Evolutionary conservation across 257 asterid species (phyloP).

Genomic region (Solanum bulbocastanum): DNA sequence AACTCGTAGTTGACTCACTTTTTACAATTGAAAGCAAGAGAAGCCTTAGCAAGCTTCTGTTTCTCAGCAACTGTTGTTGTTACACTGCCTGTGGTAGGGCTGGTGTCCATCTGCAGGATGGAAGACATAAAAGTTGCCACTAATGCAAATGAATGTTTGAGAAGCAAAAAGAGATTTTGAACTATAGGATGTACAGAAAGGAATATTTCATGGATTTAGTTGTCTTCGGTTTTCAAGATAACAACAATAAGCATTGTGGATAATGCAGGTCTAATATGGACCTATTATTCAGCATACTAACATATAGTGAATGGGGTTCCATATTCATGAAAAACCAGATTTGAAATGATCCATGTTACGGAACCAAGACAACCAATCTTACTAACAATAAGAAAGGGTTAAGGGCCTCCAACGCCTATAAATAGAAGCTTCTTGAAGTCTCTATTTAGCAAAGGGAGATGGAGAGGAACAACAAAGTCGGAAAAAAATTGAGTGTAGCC

Average conservation of each 20-base stretch:
- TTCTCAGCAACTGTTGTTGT: slow-evolving; percentile 74
- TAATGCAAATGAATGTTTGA: not conserved
- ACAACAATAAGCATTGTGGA: not conserved
- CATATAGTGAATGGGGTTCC: not conserved
- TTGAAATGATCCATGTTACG: not conserved
- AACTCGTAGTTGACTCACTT: slow-evolving; percentile 34
- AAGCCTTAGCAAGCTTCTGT: slow-evolving; percentile 72
- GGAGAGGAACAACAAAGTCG: not conserved
- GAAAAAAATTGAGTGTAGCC: not conserved
- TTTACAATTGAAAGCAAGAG: slow-evolving; percentile 84
- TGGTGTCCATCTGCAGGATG: slow-evolving; percentile 67
- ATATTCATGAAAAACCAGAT: too few species aligned
- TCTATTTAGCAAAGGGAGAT: not conserved
- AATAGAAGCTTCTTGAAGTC: not conserved
- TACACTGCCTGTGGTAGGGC: slow-evolving; percentile 96
- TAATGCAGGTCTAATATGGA: not conserved
- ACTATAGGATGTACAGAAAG: not conserved
- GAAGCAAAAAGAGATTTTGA: not conserved
- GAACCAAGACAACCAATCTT: not conserved
- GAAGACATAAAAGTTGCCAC: not conserved
- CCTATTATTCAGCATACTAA: not conserved
- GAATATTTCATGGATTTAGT: not conserved
- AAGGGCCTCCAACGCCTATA: not conserved
- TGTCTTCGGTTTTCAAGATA: not conserved
- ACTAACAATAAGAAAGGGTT: not conserved